Percentiles rank a stretch among this genome's conserved stretches.
Evolutionary conservation across 2,329 filamentous ascomycete species (phyloP).

Genomic region (Lecanoromycetidae sp.): DNA sequence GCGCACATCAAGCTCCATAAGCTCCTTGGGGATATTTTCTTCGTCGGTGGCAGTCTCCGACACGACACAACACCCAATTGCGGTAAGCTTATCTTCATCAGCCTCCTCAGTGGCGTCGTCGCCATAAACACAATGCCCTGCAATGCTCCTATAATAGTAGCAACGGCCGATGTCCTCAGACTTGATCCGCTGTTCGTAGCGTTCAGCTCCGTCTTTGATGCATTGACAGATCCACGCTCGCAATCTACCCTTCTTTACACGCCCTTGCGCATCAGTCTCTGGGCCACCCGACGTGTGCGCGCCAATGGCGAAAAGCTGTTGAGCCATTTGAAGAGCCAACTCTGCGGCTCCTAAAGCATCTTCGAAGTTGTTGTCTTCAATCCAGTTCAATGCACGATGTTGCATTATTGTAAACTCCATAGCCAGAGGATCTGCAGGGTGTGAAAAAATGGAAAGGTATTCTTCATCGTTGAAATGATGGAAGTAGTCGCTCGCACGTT

Average conservation of each 20-base stretch:
- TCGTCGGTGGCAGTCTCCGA: neutral
- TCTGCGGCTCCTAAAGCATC: neutral
- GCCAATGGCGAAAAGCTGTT: neutral
- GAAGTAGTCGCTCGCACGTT: constrained; percentile 1
- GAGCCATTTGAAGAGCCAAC: neutral
- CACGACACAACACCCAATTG: constrained; percentile 7
- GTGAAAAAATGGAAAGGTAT: neutral
- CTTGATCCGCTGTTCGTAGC: constrained; percentile 5
- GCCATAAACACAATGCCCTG: neutral
- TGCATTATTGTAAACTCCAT: constrained; percentile 4
- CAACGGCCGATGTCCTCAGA: constrained; percentile 3
- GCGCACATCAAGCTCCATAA: constrained; percentile 1
- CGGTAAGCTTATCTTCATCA: constrained; percentile 9
- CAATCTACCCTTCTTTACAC: neutral
- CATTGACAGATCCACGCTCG: neutral
- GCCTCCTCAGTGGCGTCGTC: constrained; percentile 2
- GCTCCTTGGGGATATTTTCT: neutral
- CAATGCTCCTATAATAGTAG: constrained; percentile 9
- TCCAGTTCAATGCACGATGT: constrained; percentile 4
- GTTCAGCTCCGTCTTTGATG: constrained; percentile 5
- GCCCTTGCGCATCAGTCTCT: neutral
- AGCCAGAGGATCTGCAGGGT: neutral
- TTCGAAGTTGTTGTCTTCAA: neutral
- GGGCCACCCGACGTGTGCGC: neutral
- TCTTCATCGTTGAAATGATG: neutral